Evolutionary conservation across 208 protist genomes (phyloP), one percentile per base, ranked within the genome.

Genomic region (Entamoeba invadens): DNA sequence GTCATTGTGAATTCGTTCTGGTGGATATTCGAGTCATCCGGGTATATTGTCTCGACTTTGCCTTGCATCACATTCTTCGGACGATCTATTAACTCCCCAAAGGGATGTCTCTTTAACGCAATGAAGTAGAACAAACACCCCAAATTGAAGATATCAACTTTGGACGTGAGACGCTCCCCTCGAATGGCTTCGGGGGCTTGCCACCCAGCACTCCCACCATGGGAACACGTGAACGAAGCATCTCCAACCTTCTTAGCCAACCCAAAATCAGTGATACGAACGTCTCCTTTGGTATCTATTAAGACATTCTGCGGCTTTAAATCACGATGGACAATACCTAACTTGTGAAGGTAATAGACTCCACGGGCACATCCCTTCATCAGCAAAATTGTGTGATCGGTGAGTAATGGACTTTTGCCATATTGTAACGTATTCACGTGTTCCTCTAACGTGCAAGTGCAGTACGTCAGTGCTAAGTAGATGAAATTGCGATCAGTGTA

Each of bases 301-400:
- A 96, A 95, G 16, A 96, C 95, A 42, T 96, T 96, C 31, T 95
- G 94, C 4, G 95, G 95, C 94, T 96, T 96, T 21, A 96, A 91
- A 93, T 96, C 95, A 10, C 94, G 44, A 91, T 96, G 94, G 16
- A 95, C 45, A 50, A 95, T 47, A 25, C 92, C 38, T 16, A 35
- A 25, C 44, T 91, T 46, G 45, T 95, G 95, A 47, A 93, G 93
- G 45, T 95, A 91, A 25, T 46, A 46, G 25, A 95, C 57, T 12
- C 46, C 95, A 4, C 25, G 0, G 4, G 94, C 45, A n/a, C 92
- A 47, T 45, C 95, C 93, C 42, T 12, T 45, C 14, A 95, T 46
- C 16, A 92, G 45, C 45, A 35, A 5, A 44, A 91, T 44, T 12
- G 25, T 91, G 4, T 45, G 38, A 31, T 91, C 72, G 10, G 10